These are phyloP conservation scores for Schwanniomyces etchellsii DNA, from an alignment of 1,139 yeast species.

Conservation along the genomic window DNA sequence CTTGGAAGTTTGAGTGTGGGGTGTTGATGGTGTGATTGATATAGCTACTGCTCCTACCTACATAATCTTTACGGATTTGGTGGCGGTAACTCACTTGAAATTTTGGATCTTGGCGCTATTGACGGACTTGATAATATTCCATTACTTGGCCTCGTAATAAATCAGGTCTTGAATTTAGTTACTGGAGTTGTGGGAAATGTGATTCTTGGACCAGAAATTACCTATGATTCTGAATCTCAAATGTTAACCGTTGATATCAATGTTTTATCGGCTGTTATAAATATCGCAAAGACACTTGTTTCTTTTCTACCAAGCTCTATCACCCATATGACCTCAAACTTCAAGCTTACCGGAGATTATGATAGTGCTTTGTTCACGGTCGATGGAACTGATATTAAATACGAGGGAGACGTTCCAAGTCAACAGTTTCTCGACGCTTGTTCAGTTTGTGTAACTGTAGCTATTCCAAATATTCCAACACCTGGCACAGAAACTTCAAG, in stretches of 20 bases:
- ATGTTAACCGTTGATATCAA: conserved; percentile 2
- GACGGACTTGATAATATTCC: conserved; percentile 2
- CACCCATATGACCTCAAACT: conserved; percentile 1
- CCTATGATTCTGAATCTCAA: not conserved
- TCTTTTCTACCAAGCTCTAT: conserved; percentile 1
- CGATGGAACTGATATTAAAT: conserved; percentile 2
- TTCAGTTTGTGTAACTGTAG: no score
- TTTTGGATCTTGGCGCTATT: conserved; percentile 3
- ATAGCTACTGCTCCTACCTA: conserved; percentile 2
- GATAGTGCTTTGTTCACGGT: conserved; percentile 2
- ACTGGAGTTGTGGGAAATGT: conserved; percentile 1
- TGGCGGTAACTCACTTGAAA: conserved; percentile 1
- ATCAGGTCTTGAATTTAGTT: not conserved
- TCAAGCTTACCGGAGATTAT: conserved; percentile 1
- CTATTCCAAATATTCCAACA: no score
- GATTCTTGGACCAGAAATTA: conserved; percentile 1
- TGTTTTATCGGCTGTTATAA: conserved; percentile 2
- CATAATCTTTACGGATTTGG: conserved; percentile 3
- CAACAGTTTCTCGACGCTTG: conserved; percentile 2
- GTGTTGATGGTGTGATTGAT: conserved; percentile 3
- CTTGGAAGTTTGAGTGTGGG: conserved; percentile 3
- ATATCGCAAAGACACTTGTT: conserved; percentile 1
- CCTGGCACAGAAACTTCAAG: no score
- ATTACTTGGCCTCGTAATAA: conserved; percentile 1
- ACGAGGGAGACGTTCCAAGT: conserved; percentile 2